phyloP scores from a whole-genome alignment of 768 basidiomycete genomes.

The Galerina sulciceps region DNA sequence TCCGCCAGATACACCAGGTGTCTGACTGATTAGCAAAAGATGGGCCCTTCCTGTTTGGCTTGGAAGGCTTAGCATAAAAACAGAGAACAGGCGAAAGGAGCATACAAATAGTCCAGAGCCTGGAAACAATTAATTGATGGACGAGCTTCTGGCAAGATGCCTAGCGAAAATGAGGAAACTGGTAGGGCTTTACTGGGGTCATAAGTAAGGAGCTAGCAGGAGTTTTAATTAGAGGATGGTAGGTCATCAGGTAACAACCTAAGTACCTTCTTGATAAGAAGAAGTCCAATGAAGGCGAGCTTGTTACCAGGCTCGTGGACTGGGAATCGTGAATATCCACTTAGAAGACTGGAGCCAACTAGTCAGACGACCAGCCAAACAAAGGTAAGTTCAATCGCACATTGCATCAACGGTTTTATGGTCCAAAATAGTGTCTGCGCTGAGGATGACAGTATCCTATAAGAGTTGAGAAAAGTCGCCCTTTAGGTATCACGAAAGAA shows the following conservation, averaged over 20 bases:
- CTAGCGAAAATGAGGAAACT: constrained; percentile 75
- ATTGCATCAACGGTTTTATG: constrained; percentile 77
- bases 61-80: not conserved
- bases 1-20: constrained; percentile 83
- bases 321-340: constrained; percentile 92
- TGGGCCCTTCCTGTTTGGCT: constrained; percentile 96
- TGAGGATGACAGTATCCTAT: constrained; percentile 83
- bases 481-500: constrained; percentile 29
- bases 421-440: constrained; percentile 78
- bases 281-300: constrained; percentile 75
- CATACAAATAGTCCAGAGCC: constrained; percentile 88
- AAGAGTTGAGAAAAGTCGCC: not conserved
- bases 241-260: not conserved
- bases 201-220: constrained; percentile 76
- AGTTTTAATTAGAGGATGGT: not conserved
- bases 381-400: constrained; percentile 36
- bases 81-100: not conserved
- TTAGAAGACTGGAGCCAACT: constrained; percentile 50
- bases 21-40: constrained; percentile 81
- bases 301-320: constrained; percentile 77
- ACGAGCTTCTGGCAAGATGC: constrained; percentile 87
- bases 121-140: constrained; percentile 94
- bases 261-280: constrained; percentile 88
- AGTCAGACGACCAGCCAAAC: constrained; percentile 6
- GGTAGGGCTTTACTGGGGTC: constrained; percentile 82